phyloP scores from a whole-genome alignment of 1,284 basidiomycete genomes.

The Ganoderma sp. region DNA sequence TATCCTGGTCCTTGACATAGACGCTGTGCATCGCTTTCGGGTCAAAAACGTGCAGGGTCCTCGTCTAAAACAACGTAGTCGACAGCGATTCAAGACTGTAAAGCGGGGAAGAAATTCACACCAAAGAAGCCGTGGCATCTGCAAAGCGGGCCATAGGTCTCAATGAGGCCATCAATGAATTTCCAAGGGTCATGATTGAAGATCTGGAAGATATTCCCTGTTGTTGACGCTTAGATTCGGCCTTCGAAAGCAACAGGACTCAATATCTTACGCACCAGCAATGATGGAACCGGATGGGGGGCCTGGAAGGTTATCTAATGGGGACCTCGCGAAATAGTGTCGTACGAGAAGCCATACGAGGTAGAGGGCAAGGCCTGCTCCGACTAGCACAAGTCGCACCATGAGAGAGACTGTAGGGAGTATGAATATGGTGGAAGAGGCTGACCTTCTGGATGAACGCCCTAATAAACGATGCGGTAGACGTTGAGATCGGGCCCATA shows the following conservation, averaged over 20 bases:
- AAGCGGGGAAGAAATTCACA: background rate
- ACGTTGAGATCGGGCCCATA: too few relatives aligned
- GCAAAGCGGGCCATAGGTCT: conserved; percentile 11
- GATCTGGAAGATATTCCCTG: conserved; percentile 14
- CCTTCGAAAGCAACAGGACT: background rate
- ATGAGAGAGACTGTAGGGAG: too few relatives aligned
- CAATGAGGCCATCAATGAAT: conserved; percentile 2
- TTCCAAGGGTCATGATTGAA: conserved; percentile 9
- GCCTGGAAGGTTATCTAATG: conserved; percentile 34
- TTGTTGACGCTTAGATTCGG: background rate
- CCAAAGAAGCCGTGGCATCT: conserved; percentile 3
- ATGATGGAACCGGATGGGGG: conserved; percentile 29
- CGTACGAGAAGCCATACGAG: conserved; percentile 5
- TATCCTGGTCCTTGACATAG: conserved; percentile 41
- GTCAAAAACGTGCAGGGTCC: conserved; percentile 33
- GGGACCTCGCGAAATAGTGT: conserved; percentile 13
- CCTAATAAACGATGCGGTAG: too few relatives aligned
- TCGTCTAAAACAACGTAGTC: conserved; percentile 17
- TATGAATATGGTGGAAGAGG: too few relatives aligned
- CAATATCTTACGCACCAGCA: conserved; percentile 24
- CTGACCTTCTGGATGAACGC: too few relatives aligned
- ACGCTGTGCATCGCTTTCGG: conserved; percentile 38
- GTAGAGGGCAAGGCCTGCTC: background rate
- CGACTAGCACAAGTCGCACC: conserved; percentile 3
- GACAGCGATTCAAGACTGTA: background rate